A percentile compares a stretch with the other conserved stretches of the same genome.
Evolutionary conservation across 768 basidiomycete genomes (phyloP).

Genomic region (Suillus decipiens): DNA sequence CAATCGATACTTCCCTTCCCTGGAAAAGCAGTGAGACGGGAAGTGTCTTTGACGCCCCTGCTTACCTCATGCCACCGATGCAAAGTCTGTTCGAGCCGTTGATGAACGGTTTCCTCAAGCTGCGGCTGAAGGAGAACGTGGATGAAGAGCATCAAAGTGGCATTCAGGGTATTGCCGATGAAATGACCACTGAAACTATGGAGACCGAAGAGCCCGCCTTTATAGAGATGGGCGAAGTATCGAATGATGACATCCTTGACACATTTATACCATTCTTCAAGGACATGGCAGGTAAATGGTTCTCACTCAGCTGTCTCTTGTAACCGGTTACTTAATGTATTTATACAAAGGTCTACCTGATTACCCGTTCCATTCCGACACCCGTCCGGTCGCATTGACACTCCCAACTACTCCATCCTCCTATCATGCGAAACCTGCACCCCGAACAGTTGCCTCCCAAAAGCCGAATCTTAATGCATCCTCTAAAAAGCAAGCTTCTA

Average conservation of each 20-base stretch:
- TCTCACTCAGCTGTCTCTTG: neutral
- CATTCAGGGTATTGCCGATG: conserved; percentile 39
- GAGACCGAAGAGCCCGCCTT: conserved; percentile 22
- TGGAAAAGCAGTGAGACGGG: conserved; percentile 45
- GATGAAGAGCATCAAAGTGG: conserved; percentile 13
- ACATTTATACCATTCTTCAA: conserved; percentile 67
- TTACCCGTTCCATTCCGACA: conserved; percentile 24
- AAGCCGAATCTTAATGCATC: conserved; percentile 17
- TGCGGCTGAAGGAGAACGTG: conserved; percentile 27
- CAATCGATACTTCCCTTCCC: conserved; percentile 25
- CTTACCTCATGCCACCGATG: conserved; percentile 77
- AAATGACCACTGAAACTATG: conserved; percentile 45
- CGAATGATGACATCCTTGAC: conserved; percentile 58
- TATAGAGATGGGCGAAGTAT: conserved; percentile 32
- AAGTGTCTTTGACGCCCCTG: conserved; percentile 63
- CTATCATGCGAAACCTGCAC: conserved; percentile 16
- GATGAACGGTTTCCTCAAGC: conserved; percentile 48
- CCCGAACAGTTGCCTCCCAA: conserved; percentile 23
- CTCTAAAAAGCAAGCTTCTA: conserved; percentile 16
- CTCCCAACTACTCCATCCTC: conserved; percentile 18
- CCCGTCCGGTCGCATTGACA: conserved; percentile 14
- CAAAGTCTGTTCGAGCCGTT: conserved; percentile 69
- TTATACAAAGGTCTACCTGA: conserved; percentile 20
- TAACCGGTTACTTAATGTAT: conserved; percentile 12
- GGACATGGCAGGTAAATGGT: conserved; percentile 42